These are phyloP conservation scores for Areca catechu DNA, from an alignment of 176 grass and related monocot species.

Conservation along the genomic window DNA sequence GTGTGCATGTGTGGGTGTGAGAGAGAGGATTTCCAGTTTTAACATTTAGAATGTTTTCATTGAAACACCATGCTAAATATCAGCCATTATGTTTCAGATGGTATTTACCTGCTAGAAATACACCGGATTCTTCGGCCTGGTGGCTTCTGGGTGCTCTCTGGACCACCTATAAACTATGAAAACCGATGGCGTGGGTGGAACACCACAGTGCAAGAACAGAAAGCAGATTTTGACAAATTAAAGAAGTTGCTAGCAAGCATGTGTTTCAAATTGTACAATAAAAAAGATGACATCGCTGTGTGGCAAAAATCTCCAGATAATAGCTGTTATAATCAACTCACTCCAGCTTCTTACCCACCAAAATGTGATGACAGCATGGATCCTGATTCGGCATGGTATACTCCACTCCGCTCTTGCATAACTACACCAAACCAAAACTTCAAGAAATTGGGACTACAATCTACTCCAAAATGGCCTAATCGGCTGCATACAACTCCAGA, in stretches of 20 bases:
- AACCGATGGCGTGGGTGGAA: constrained; percentile 95
- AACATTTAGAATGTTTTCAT: not conserved
- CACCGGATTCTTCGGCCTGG: constrained; percentile 74
- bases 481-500: constrained; percentile 47
- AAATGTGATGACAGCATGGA: constrained; percentile 91
- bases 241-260: constrained; percentile 57
- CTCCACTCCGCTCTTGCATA: constrained; percentile 72
- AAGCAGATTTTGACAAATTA: constrained; percentile 55
- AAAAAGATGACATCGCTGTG: constrained; percentile 86
- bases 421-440: constrained; percentile 39
- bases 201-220: constrained; percentile 76
- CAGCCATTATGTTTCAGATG: constrained; percentile 25
- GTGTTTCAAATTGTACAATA: constrained; percentile 84
- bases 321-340: constrained; percentile 70
- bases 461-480: constrained; percentile 72
- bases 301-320: constrained; percentile 65
- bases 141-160: constrained; percentile 87
- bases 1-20: no score
- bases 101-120: constrained; percentile 84
- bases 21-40: no score
- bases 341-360: constrained; percentile 40
- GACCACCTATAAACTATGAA: constrained; percentile 92
- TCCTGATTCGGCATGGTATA: constrained; percentile 80
- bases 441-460: constrained; percentile 40
- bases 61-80: constrained; percentile 1